Conservation (phyloP, 78 protist species). For the Bodo saltans region DNA sequence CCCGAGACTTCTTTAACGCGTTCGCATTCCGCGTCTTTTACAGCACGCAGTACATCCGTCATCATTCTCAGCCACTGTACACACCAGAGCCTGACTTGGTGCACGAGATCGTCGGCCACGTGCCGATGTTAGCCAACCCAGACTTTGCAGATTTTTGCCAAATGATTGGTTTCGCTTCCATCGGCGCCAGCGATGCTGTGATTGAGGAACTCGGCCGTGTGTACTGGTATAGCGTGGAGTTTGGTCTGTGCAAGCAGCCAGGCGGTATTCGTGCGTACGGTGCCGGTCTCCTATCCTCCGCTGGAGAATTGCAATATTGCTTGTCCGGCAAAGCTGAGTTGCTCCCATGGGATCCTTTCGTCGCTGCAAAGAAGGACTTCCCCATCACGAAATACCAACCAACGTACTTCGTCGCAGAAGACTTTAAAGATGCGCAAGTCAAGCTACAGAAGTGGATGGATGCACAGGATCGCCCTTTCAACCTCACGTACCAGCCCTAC, state of each 20-base stretch:
- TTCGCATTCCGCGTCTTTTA: slow-evolving; percentile 90
- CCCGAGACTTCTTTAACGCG: slow-evolving; percentile 85
- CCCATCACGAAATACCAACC: slow-evolving; percentile 90
- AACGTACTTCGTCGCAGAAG: slow-evolving; percentile 80
- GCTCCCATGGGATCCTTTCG: slow-evolving; percentile 49
- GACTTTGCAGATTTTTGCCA: slow-evolving; percentile 90
- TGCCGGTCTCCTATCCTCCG: slow-evolving; percentile 87
- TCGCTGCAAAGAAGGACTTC: slow-evolving; percentile 44
- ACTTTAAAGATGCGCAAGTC: slow-evolving; percentile 67
- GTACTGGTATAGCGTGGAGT: slow-evolving; percentile 93
- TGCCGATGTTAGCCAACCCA: slow-evolving; percentile 86
- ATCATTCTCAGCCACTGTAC: slow-evolving; percentile 82
- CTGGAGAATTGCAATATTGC: slow-evolving; percentile 78
- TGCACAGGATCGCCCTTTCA: slow-evolving; percentile 55
- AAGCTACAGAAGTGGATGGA: slow-evolving; percentile 50
- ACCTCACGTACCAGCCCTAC: slow-evolving; percentile 63
- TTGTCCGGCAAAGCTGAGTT: slow-evolving; percentile 41
- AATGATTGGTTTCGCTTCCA: slow-evolving; percentile 81
- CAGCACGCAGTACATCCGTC: slow-evolving; percentile 89
- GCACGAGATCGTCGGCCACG: slow-evolving; percentile 95
- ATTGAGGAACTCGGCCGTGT: slow-evolving; percentile 68
- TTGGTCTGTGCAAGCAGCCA: slow-evolving; percentile 83
- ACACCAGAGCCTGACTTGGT: slow-evolving; percentile 93
- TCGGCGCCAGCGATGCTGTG: slow-evolving; percentile 89
- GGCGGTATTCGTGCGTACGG: slow-evolving; percentile 79